Evolutionary conservation across 2,329 filamentous ascomycete species (phyloP).

Genomic region (Scedosporium boydii): DNA sequence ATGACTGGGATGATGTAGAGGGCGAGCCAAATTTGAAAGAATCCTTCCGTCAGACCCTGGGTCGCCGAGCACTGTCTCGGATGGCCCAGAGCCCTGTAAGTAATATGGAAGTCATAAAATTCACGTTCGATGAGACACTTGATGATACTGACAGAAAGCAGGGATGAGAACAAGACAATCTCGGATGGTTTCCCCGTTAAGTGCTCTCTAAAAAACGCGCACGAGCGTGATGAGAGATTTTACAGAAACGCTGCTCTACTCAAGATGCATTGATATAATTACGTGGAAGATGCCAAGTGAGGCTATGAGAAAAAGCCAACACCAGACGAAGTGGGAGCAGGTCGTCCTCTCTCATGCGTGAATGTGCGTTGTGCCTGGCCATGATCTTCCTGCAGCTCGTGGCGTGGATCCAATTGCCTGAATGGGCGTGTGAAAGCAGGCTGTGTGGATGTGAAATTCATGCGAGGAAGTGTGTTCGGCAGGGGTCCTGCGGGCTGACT

Average conservation of each 20-base stretch:
- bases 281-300: not conserved
- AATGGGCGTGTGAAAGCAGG: not conserved
- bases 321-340: not conserved
- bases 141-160: no score
- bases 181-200: no score
- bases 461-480: not conserved
- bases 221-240: no score
- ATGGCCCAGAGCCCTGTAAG: no score
- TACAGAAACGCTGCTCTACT: not conserved
- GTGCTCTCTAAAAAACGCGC: no score
- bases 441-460: slow-evolving; percentile 1
- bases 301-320: not conserved
- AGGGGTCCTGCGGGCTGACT: not conserved
- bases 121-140: no score
- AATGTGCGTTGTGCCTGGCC: not conserved
- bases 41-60: no score
- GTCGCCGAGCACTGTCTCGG: no score
- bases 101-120: no score
- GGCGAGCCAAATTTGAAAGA: no score
- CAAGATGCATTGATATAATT: not conserved
- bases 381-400: not conserved
- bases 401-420: not conserved
- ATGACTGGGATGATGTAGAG: no score
- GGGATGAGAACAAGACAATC: no score
- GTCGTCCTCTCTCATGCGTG: not conserved